Percentiles rank a stretch among this genome's conserved stretches.
Evolutionary conservation across 1,284 basidiomycete species (phyloP).

Genomic region (Trichosporon sp.): DNA sequence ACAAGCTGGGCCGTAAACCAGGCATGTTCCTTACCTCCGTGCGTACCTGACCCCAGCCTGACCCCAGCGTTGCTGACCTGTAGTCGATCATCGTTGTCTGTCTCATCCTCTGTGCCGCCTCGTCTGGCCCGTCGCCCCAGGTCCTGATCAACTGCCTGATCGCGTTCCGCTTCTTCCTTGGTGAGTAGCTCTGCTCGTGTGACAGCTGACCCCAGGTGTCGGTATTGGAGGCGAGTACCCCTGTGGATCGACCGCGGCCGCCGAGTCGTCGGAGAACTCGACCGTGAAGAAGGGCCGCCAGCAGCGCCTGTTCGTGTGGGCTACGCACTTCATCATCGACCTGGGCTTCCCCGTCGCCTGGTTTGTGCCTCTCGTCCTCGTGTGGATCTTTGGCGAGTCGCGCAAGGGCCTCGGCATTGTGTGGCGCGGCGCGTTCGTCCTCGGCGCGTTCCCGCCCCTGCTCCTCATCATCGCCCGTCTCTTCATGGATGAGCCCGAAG

Average conservation of each 20-base stretch:
- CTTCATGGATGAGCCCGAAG: conserved; percentile 67
- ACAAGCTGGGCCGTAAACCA: conserved; percentile 77
- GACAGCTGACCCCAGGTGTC: conserved; percentile 42
- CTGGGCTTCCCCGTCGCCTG: conserved; percentile 57
- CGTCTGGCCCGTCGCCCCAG: conserved; percentile 36
- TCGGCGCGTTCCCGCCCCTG: conserved; percentile 76
- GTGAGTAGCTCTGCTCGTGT: conserved; percentile 33
- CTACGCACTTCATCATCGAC: conserved; percentile 21
- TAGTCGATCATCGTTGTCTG: conserved; percentile 17
- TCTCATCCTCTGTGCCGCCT: conserved; percentile 57
- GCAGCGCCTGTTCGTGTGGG: conserved; percentile 69
- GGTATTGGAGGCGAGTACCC: conserved; percentile 84
- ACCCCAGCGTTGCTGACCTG: not conserved
- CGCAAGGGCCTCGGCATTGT: conserved; percentile 59
- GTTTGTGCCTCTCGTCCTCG: conserved; percentile 77
- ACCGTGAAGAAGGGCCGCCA: conserved; percentile 68
- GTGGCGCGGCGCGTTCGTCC: conserved; percentile 81
- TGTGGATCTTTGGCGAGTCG: conserved; percentile 75
- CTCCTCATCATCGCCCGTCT: conserved; percentile 78
- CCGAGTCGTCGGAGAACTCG: conserved; percentile 78
- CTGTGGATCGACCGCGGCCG: conserved; percentile 58
- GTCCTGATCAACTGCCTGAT: conserved; percentile 69
- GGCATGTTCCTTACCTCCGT: conserved; percentile 21
- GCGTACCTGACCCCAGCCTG: not conserved
- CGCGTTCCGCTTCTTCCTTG: conserved; percentile 78